phyloP scores from a whole-genome alignment of 164 flowering plant genomes.

The Echeveria elegans region DNA sequence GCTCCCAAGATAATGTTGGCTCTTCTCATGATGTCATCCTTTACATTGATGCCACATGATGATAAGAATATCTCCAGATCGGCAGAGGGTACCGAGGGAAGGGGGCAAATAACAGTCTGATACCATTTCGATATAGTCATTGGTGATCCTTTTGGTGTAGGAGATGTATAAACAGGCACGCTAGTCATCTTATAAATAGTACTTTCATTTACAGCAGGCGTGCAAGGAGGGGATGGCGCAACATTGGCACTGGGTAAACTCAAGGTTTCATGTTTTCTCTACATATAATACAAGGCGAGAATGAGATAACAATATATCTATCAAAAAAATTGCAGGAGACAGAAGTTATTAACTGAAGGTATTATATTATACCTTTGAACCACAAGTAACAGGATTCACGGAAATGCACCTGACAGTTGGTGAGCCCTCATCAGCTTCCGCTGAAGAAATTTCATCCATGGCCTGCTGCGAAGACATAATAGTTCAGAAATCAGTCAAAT shows the following conservation, averaged over 20 bases:
- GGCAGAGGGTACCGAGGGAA: constrained; percentile 69
- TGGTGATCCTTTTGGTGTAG: constrained; percentile 85
- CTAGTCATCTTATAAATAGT: constrained; percentile 27
- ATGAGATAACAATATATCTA: background rate
- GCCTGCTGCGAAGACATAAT: background rate
- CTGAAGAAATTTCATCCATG: background rate
- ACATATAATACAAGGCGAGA: constrained; percentile 6
- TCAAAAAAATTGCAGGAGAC: background rate
- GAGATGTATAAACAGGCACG: constrained; percentile 34
- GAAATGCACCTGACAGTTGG: background rate
- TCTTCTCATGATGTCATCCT: constrained; percentile 57
- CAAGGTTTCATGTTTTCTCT: constrained; percentile 57
- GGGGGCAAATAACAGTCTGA: constrained; percentile 69
- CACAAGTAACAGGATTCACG: background rate
- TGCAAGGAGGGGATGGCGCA: constrained; percentile 60
- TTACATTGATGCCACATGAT: constrained; percentile 68
- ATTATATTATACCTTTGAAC: background rate
- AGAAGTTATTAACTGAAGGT: no score
- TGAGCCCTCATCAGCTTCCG: background rate
- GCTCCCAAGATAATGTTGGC: constrained; percentile 87
- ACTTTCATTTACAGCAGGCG: constrained; percentile 50
- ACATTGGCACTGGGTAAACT: constrained; percentile 16
- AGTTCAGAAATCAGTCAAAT: background rate
- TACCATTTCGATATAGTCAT: constrained; percentile 98
- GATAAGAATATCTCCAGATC: constrained; percentile 57